Evolutionary conservation across 805 yeast genomes (phyloP).

Genomic region (Hanseniaspora taiwanica): DNA sequence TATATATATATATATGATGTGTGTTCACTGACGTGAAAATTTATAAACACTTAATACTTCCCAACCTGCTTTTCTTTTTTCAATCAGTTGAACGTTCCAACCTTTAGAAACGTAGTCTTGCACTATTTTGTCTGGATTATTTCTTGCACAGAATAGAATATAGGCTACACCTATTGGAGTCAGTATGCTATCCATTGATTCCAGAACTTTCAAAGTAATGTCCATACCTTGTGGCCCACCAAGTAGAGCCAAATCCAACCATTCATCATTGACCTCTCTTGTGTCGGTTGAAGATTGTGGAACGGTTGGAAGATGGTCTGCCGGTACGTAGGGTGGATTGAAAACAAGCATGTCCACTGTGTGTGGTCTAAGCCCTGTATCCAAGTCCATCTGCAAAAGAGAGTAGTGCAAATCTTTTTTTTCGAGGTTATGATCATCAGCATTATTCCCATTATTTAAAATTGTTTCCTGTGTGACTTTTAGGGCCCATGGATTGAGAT

Average conservation of each 20-base stretch:
- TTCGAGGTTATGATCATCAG: slow-evolving; percentile 18
- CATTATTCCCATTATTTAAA: slow-evolving; percentile 10
- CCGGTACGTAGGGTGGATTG: slow-evolving; percentile 96
- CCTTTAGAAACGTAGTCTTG: slow-evolving; percentile 13
- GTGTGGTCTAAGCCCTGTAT: slow-evolving; percentile 32
- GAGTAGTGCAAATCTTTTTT: slow-evolving; percentile 25
- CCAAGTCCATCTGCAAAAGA: slow-evolving; percentile 43
- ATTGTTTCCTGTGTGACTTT: slow-evolving; percentile 35
- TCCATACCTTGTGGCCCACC: slow-evolving; percentile 92
- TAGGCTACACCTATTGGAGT: slow-evolving; percentile 61
- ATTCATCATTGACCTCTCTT: slow-evolving; percentile 24
- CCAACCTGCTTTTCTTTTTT: slow-evolving; percentile 85
- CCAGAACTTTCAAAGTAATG: slow-evolving; percentile 55
- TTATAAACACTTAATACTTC: slow-evolving; percentile 72
- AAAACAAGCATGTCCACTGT: slow-evolving; percentile 64
- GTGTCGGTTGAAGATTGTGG: slow-evolving; percentile 36
- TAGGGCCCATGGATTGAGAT: slow-evolving; percentile 72
- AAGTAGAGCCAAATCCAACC: slow-evolving; percentile 82
- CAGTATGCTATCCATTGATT: slow-evolving; percentile 39
- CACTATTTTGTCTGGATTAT: slow-evolving; percentile 56
- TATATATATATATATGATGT: neutral
- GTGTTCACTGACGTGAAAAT: slow-evolving; percentile 24
- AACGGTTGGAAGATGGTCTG: slow-evolving; percentile 51
- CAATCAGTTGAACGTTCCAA: slow-evolving; percentile 45
- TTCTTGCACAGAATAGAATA: slow-evolving; percentile 82